Percentiles rank a stretch among this genome's conserved stretches.
phyloP scores from a whole-genome alignment of 352 stramenopile species.

The Pythium brachiatum region DNA sequence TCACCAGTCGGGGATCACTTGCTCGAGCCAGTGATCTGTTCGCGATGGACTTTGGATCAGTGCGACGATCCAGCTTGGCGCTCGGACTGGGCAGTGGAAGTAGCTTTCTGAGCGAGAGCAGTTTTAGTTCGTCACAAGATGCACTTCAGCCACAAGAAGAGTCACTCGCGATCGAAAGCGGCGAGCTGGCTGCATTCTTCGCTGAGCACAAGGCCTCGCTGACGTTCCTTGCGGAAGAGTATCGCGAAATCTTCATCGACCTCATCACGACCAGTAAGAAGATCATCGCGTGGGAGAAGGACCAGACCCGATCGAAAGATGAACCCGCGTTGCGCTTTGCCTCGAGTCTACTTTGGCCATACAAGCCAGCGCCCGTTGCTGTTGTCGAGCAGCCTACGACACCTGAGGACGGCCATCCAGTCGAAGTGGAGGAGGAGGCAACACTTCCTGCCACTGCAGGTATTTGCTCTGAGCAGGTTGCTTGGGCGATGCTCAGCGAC shows the following conservation, averaged over 20 bases:
- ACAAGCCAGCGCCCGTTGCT: constrained; percentile 15
- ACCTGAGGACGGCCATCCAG: background rate
- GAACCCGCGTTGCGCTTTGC: constrained; percentile 69
- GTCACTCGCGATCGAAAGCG: constrained; percentile 34
- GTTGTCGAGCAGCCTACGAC: background rate
- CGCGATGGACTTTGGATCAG: constrained; percentile 51
- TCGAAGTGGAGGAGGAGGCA: constrained; percentile 7
- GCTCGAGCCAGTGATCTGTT: constrained; percentile 75
- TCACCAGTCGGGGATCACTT: constrained; percentile 18
- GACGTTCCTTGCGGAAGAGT: constrained; percentile 42
- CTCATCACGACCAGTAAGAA: constrained; percentile 51
- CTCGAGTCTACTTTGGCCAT: constrained; percentile 65
- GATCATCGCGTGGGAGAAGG: constrained; percentile 61
- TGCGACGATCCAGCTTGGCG: constrained; percentile 35
- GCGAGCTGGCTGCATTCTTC: constrained; percentile 51
- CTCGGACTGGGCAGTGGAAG: constrained; percentile 11
- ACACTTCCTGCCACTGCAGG: constrained; percentile 21
- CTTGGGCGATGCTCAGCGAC: constrained; percentile 65
- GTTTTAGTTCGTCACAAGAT: constrained; percentile 14
- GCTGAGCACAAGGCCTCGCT: constrained; percentile 47
- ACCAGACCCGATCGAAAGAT: constrained; percentile 55
- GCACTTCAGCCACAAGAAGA: constrained; percentile 6
- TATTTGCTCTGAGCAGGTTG: constrained; percentile 79
- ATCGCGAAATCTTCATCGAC: constrained; percentile 45
- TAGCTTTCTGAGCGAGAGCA: background rate